Evolutionary conservation across 2,329 filamentous ascomycete species (phyloP).

Genomic region (Aspergillus awamori): DNA sequence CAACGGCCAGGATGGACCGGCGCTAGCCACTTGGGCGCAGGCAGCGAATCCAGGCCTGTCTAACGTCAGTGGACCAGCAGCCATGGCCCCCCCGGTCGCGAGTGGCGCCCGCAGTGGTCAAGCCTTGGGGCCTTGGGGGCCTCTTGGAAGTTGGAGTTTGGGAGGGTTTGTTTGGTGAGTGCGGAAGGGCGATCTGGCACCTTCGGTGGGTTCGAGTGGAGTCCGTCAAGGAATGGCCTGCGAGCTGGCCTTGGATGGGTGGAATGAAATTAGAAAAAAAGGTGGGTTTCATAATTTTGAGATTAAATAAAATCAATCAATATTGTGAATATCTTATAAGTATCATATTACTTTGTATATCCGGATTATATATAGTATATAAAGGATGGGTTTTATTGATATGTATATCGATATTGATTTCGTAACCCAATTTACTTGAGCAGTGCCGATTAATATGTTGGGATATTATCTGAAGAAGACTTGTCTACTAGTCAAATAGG

Average conservation of each 20-base stretch:
- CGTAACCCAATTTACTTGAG: too few relatives aligned
- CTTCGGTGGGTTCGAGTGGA: slow-evolving; percentile 21
- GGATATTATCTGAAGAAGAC: too few relatives aligned
- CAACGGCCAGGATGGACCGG: slow-evolving; percentile 27
- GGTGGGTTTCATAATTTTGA: neutral
- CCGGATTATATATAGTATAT: neutral
- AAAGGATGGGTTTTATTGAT: too few relatives aligned
- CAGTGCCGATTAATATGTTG: too few relatives aligned
- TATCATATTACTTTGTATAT: neutral
- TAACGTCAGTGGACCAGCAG: slow-evolving; percentile 24
- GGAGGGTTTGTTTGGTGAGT: slow-evolving; percentile 16
- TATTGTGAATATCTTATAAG: too few relatives aligned
- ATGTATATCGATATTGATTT: too few relatives aligned
- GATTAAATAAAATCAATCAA: neutral
- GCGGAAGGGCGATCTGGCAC: slow-evolving; percentile 25
- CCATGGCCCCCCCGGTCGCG: slow-evolving; percentile 16
- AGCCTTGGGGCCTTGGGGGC: slow-evolving; percentile 15
- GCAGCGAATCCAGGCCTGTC: slow-evolving; percentile 20
- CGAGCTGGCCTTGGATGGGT: slow-evolving; percentile 16
- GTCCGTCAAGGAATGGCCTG: slow-evolving; percentile 10
- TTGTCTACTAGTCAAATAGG: too few relatives aligned
- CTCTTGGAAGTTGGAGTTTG: slow-evolving; percentile 6
- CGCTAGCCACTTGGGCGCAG: slow-evolving; percentile 20
- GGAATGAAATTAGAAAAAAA: neutral
- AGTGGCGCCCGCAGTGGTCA: slow-evolving; percentile 28